Evolutionary conservation across 2,329 filamentous ascomycete species (phyloP), one percentile per base, ranked within the genome.

Genomic region (Diaporthe helianthi): DNA sequence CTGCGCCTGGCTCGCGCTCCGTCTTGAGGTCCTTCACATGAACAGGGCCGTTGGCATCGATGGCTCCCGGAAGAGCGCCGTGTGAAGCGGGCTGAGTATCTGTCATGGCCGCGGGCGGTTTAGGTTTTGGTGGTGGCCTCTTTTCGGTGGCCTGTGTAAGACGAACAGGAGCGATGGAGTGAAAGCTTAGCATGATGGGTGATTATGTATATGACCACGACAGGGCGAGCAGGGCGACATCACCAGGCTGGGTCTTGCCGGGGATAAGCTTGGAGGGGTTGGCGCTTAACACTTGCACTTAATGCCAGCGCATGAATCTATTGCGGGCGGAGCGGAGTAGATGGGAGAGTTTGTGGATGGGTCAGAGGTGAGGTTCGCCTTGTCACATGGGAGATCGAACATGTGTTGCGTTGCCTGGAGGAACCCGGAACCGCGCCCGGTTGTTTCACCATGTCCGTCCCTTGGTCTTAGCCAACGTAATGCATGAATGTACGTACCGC

Each of bases 111-210:
- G 24, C 31, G n/a, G 64, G 46, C 7, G 64, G 36, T 31, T 67
- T 67, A 12, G 54, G 47, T 17, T 38, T 46, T 15, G 68, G 22
- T 41, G 67, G 26, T 44, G 58, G 33, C 41, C 41, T 49, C 46
- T 31, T 55, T 24, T 54, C 54, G 33, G 54, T 68, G 12, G 54
- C 66, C 44, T 36, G 46, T 15, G 54, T 61, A 17, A 70, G 68
- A 36, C 44, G 51, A 8, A 26, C 64, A 24, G 68, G 68, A 17
- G 65, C 54, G n/a, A 70, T 65, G 19, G 68, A 70, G 36, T 70
- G 68, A 31, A 70, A 67, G 47, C 54, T 52, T 26, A 70, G 47
- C 68, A 70, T 70, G 54, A 22, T 52, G 26, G 68, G 15, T 22
- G 12, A 33, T 47, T 9, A 17, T 17, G n/a, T 63, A 63, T 63